Evolutionary conservation across 2,329 filamentous ascomycete species (phyloP).

Genomic region (Penicillium expansum): DNA sequence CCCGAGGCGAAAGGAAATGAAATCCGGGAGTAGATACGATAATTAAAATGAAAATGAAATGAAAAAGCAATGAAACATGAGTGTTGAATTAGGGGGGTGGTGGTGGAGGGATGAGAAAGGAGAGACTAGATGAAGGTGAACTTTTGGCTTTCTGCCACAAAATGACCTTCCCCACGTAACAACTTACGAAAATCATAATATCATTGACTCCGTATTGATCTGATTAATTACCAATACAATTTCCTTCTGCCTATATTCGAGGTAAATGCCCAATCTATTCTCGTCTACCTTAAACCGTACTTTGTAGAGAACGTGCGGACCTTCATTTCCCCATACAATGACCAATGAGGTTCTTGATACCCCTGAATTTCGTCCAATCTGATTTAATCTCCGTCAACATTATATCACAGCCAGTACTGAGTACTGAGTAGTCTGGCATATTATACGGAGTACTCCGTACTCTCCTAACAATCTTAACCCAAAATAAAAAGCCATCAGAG

Average conservation of each 20-base stretch:
- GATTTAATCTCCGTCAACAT: background rate
- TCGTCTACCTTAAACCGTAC: background rate
- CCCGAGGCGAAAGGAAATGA: background rate
- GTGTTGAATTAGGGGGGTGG: background rate
- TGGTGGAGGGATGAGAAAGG: conserved; percentile 10
- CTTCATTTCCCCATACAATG: conserved; percentile 7
- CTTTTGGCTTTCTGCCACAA: conserved; percentile 9
- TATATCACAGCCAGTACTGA: background rate
- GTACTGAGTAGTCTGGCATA: background rate
- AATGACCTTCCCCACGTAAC: conserved; percentile 5
- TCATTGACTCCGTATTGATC: background rate
- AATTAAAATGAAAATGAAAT: background rate
- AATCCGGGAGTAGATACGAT: background rate
- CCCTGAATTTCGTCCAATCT: conserved; percentile 1
- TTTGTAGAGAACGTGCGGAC: conserved; percentile 16
- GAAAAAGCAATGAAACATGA: background rate
- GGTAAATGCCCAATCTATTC: background rate
- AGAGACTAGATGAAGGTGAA: conserved; percentile 3
- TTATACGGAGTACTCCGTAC: too few species aligned
- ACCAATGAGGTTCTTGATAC: background rate
- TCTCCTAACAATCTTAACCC: background rate
- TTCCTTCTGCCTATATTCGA: background rate
- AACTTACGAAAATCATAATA: background rate
- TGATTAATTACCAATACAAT: background rate
- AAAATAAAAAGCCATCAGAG: background rate